These are phyloP conservation scores for Fusarium beomiforme DNA, from an alignment of 2,329 filamentous ascomycete species.

Conservation along the genomic window DNA sequence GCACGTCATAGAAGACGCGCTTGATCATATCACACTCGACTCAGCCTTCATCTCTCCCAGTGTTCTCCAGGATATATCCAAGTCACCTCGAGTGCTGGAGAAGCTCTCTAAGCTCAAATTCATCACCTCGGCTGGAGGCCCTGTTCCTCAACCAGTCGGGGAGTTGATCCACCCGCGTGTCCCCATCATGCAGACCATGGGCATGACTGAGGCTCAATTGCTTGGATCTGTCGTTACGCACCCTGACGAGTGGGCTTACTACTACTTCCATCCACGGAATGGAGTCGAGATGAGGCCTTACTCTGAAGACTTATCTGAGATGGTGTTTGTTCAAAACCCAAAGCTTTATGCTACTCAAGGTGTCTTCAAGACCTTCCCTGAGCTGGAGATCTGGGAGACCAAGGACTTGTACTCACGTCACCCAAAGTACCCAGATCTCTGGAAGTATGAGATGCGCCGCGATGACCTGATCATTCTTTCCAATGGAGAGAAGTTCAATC, in stretches of 20 bases:
- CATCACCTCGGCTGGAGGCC: not conserved
- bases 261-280: not conserved
- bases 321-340: not conserved
- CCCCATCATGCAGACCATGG: not conserved
- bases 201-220: not conserved
- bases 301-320: not conserved
- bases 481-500: not conserved
- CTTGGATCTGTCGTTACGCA: not conserved
- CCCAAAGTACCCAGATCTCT: not conserved
- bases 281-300: not conserved
- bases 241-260: not conserved
- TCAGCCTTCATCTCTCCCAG: not conserved
- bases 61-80: not conserved
- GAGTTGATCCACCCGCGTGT: not conserved
- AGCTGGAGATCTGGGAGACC: not conserved
- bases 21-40: not conserved
- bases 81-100: not conserved
- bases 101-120: not conserved
- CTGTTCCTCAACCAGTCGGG: not conserved
- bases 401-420: not conserved
- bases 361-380: not conserved
- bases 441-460: not conserved
- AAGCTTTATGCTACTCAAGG: not conserved
- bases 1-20: not conserved
- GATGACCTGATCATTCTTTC: not conserved